phyloP scores from a whole-genome alignment of 352 stramenopile species.

The Globisporangium carolinianum region DNA sequence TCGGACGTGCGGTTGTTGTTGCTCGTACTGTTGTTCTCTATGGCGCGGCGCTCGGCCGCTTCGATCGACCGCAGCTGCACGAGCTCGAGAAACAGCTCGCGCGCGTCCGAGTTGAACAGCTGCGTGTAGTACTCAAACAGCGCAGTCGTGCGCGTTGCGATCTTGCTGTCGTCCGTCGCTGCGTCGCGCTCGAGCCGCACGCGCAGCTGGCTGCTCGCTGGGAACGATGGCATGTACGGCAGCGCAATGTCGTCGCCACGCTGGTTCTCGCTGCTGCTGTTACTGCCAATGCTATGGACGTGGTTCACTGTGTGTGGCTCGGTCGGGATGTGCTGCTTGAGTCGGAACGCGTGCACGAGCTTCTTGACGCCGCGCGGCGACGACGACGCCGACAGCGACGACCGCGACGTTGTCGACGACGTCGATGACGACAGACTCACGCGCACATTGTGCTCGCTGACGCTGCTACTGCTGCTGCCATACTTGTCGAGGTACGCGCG shows the following conservation, averaged over 20 bases:
- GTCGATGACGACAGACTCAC: conserved; percentile 39
- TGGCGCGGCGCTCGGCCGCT: conserved; percentile 6
- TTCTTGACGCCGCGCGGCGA: conserved; percentile 17
- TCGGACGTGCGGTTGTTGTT: not conserved
- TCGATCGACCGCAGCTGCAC: conserved; percentile 23
- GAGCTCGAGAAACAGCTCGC: conserved; percentile 46
- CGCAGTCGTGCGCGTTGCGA: conserved; percentile 25
- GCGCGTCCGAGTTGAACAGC: conserved; percentile 57
- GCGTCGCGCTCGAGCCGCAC: conserved; percentile 39
- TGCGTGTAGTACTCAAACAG: conserved; percentile 65
- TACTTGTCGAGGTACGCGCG: conserved; percentile 31
- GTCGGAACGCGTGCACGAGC: conserved; percentile 19
- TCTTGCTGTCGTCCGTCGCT: conserved; percentile 49
- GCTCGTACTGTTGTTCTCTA: not conserved
- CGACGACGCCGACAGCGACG: conserved; percentile 26
- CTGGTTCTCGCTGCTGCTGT: not conserved
- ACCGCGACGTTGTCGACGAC: conserved; percentile 30
- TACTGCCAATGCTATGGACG: not conserved
- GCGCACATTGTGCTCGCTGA: conserved; percentile 13
- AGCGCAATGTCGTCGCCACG: conserved; percentile 6
- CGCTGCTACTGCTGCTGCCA: conserved; percentile 7
- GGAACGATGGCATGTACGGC: conserved; percentile 33
- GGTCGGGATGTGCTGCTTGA: conserved; percentile 16
- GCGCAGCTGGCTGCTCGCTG: conserved; percentile 34
- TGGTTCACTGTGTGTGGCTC: conserved; percentile 10